These are phyloP conservation scores for Lichtheimia ornata DNA, from an alignment of 371 early-diverging fungal species.

Conservation along the genomic window DNA sequence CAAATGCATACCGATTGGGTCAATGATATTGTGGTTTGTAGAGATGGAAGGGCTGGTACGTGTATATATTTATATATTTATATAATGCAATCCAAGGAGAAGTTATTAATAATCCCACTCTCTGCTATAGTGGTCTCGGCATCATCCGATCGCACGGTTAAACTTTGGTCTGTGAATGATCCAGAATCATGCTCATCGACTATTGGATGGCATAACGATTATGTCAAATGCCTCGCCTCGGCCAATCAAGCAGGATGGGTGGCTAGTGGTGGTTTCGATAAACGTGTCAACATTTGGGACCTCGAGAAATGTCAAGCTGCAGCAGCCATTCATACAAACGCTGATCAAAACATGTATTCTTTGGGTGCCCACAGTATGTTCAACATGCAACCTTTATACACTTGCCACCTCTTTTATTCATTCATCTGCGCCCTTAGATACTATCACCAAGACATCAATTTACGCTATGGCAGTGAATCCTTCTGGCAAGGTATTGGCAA, in stretches of 20 bases:
- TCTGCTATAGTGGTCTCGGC: slow-evolving; percentile 75
- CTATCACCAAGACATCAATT: slow-evolving; percentile 67
- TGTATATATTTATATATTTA: background rate
- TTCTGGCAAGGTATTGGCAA: slow-evolving; percentile 68
- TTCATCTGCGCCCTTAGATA: background rate
- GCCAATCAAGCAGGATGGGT: slow-evolving; percentile 75
- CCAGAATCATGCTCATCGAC: slow-evolving; percentile 42
- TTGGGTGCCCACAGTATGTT: background rate
- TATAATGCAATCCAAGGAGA: too few relatives aligned
- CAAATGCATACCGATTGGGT: slow-evolving; percentile 96
- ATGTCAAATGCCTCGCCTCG: slow-evolving; percentile 80
- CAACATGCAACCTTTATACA: too few relatives aligned
- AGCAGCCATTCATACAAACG: slow-evolving; percentile 25
- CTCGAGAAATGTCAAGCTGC: slow-evolving; percentile 42
- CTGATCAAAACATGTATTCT: background rate
- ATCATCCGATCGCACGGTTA: slow-evolving; percentile 91
- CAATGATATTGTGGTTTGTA: slow-evolving; percentile 84
- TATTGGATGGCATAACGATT: slow-evolving; percentile 87
- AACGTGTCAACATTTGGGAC: slow-evolving; percentile 90
- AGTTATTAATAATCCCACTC: too few relatives aligned
- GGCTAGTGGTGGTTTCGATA: slow-evolving; percentile 93
- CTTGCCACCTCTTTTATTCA: too few relatives aligned
- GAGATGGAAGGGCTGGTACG: slow-evolving; percentile 37
- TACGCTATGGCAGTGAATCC: slow-evolving; percentile 78
- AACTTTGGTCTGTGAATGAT: slow-evolving; percentile 71